A percentile compares a stretch with the other conserved stretches of the same genome.
Evolutionary conservation across 2,329 filamentous ascomycete species (phyloP).

Genomic region (Pyrenophora graminea): DNA sequence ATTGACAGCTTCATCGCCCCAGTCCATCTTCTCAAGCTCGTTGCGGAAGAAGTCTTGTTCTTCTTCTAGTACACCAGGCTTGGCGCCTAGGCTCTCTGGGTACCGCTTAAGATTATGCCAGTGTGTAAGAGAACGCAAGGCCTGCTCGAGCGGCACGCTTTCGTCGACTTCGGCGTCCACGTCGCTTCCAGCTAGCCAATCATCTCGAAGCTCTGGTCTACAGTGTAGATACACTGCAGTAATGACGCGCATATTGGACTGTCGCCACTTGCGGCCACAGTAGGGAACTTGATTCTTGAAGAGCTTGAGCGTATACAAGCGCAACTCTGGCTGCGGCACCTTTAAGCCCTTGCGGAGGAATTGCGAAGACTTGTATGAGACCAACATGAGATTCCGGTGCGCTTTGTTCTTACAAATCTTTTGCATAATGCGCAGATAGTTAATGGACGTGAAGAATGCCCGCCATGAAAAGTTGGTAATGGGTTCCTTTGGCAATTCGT

Average conservation of each 20-base stretch:
- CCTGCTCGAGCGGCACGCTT: conserved; percentile 88
- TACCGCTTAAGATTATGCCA: conserved; percentile 90
- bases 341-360: conserved; percentile 91
- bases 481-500: conserved; percentile 70
- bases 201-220: conserved; percentile 86
- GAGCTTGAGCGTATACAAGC: conserved; percentile 93
- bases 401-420: conserved; percentile 97
- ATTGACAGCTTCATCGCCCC: conserved; percentile 36
- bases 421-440: conserved; percentile 93
- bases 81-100: conserved; percentile 71
- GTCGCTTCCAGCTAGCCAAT: conserved; percentile 90
- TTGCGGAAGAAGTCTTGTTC: conserved; percentile 55
- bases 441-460: conserved; percentile 94
- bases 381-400: conserved; percentile 88
- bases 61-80: conserved; percentile 46
- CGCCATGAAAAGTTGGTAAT: conserved; percentile 91
- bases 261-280: conserved; percentile 96
- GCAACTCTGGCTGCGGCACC: conserved; percentile 82
- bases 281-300: conserved; percentile 99
- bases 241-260: conserved; percentile 98
- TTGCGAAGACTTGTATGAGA: conserved; percentile 92
- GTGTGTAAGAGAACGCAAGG: conserved; percentile 83
- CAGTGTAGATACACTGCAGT: conserved; percentile 96
- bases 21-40: conserved; percentile 57
- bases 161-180: conserved; percentile 94